phyloP scores from a whole-genome alignment of 2,329 filamentous ascomycete genomes.

The Apiospora pterosperma region DNA sequence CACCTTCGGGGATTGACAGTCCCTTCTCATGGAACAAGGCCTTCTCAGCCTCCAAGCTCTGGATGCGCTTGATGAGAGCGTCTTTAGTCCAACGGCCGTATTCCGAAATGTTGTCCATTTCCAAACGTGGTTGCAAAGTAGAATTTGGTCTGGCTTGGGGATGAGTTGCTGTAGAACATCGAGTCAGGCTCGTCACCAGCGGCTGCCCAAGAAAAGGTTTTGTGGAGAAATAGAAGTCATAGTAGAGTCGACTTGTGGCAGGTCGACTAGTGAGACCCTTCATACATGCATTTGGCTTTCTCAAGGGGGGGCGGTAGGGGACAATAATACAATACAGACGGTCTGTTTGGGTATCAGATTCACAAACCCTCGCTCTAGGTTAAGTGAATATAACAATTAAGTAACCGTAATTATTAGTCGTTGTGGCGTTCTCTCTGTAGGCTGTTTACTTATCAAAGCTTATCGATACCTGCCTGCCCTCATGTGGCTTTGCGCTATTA shows the following conservation, averaged over 20 bases:
- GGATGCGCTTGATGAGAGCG: slow-evolving; percentile 65
- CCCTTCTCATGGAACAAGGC: background rate
- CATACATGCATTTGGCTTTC: slow-evolving; percentile 18
- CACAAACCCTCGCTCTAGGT: background rate
- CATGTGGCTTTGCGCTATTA: background rate
- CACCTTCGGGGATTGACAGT: background rate
- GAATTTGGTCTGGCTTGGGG: too few relatives aligned
- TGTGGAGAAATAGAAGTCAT: background rate
- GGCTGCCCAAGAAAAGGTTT: background rate
- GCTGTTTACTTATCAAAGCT: background rate
- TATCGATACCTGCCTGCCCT: background rate
- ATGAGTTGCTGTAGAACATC: slow-evolving; percentile 8
- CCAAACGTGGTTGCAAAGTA: background rate
- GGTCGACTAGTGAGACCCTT: slow-evolving; percentile 14
- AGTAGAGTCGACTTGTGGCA: slow-evolving; percentile 16
- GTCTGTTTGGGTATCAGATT: background rate
- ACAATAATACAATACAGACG: background rate
- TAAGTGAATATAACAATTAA: too few relatives aligned
- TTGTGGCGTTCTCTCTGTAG: background rate
- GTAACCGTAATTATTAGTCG: too few relatives aligned
- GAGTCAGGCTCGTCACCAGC: slow-evolving; percentile 5
- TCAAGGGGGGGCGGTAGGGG: background rate
- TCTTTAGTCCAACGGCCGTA: slow-evolving; percentile 69
- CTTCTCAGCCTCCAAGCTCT: slow-evolving; percentile 59
- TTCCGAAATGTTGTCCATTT: slow-evolving; percentile 17